A percentile compares a stretch with the other conserved stretches of the same genome.
These are phyloP conservation scores for Aspergillus bertholletiae DNA, from an alignment of 495 filamentous ascomycete genomes.

Conservation along the genomic window DNA sequence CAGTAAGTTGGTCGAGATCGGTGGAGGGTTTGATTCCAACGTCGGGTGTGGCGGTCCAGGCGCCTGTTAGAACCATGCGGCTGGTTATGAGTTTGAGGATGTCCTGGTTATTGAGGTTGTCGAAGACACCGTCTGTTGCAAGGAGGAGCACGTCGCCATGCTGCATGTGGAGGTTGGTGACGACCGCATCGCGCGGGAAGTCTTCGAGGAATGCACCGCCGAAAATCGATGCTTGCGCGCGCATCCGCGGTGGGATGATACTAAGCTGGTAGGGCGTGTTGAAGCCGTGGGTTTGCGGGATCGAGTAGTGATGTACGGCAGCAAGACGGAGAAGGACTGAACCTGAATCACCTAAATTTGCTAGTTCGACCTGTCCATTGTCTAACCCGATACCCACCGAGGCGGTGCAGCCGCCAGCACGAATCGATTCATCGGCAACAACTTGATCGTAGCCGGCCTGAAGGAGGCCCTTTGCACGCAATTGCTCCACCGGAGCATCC, in stretches of 20 bases:
- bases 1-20: conserved; percentile 49
- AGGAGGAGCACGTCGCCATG: conserved; percentile 91
- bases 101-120: conserved; percentile 90
- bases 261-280: conserved; percentile 96
- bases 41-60: conserved; percentile 60
- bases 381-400: conserved; percentile 69
- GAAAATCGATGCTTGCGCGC: conserved; percentile 70
- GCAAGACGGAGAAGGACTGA: conserved; percentile 82
- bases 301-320: conserved; percentile 75
- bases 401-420: conserved; percentile 86
- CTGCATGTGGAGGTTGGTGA: conserved; percentile 68
- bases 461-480: conserved; percentile 71
- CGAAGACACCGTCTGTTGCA: conserved; percentile 93
- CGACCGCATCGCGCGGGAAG: conserved; percentile 76
- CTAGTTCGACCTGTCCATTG: conserved; percentile 74
- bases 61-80: conserved; percentile 67
- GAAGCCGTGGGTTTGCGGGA: conserved; percentile 92
- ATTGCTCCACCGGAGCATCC: conserved; percentile 28
- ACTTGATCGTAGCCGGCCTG: conserved; percentile 79
- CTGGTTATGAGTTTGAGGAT: conserved; percentile 73
- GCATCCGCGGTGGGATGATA: conserved; percentile 76
- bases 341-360: conserved; percentile 97
- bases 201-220: conserved; percentile 79
- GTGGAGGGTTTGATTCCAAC: conserved; percentile 55
- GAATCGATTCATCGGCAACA: conserved; percentile 64